Base-by-base conservation (phyloP, 1,284 basidiomycete species). In the Rhizopogon parksii region DNA sequence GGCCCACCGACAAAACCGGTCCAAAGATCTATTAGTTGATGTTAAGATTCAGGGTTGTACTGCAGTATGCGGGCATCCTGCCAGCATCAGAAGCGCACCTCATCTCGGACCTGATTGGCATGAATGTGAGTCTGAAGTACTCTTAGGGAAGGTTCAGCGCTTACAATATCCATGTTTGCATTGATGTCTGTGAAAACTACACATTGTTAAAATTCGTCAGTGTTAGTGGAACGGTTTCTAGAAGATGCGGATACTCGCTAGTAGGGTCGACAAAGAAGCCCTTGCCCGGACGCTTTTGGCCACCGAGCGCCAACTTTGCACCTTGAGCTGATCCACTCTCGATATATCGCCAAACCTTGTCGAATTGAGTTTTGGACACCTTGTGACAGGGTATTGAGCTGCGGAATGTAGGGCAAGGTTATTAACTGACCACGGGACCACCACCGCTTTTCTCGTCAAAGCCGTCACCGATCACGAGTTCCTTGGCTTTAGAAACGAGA, bases 331-430 rank as follows among this genome's bases (percentile, higher is more conserved):
- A 91, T 32, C 94, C 95, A 1, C 78, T 75, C 59, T 95, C 87
- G 60, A 99, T 95, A 68, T 94, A 97, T 12, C 72, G 71, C 80
- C 92, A 86, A 47, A 98, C 83, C 58, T 88, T 87, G 67, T 97
- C 91, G 60, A 88, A 91, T 68, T 98, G 95, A 21, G 68, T 70
- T 64, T 87, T 86, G 24, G 89, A 92, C 40, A 93, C 84, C 83
- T 90, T 57, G 12, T 55, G 51, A 35, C 56, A 30, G 46, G 47
- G 38, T 46, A 43, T 24, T 53, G 53, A 54, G 32, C 50, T 34
- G 32, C 30, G 30, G 25, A 34, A 17, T 25, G 12, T 37, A 45
- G 39, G 6, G 27, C 15, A 24, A 35, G 37, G 43, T 5, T 34
- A 51, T 36, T 47, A 15, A 69, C 78, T 56, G 63, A 90, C 90